A percentile compares a stretch with the other conserved stretches of the same genome.
Evolutionary conservation across 495 filamentous ascomycete species (phyloP).

Genomic region (Aspergillus panamensis): DNA sequence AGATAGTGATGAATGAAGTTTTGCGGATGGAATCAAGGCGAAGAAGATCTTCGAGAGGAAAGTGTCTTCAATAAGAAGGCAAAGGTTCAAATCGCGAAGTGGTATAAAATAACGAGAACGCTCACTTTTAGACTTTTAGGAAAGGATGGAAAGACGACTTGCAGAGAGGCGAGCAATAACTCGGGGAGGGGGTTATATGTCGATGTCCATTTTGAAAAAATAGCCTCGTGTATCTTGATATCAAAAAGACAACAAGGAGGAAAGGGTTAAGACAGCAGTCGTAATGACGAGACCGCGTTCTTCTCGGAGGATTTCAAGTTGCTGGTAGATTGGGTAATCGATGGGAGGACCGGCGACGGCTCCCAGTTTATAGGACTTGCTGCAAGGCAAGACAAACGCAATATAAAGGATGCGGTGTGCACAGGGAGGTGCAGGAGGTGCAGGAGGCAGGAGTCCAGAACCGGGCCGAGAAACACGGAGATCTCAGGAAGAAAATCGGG

Average conservation of each 20-base stretch:
- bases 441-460: constrained; percentile 7
- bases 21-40: constrained; percentile 11
- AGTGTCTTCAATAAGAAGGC: constrained; percentile 1
- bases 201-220: constrained; percentile 36
- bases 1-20: constrained; percentile 1
- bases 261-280: constrained; percentile 11
- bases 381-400: background rate
- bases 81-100: constrained; percentile 5
- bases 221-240: constrained; percentile 16
- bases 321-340: background rate
- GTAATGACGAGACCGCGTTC: constrained; percentile 5
- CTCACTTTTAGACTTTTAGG: constrained; percentile 27
- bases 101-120: constrained; percentile 18
- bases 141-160: constrained; percentile 21
- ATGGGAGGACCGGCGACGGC: background rate
- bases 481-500: constrained; percentile 2
- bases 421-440: background rate
- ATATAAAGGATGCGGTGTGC: constrained; percentile 7
- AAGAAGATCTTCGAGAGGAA: background rate
- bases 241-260: constrained; percentile 8
- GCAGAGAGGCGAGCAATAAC: constrained; percentile 22
- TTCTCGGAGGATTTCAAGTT: constrained; percentile 1
- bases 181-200: constrained; percentile 33
- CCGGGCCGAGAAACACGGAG: constrained; percentile 14
- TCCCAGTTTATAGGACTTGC: constrained; percentile 4